These are phyloP conservation scores for Gracilaria vermiculophylla DNA, from an alignment of 23 red algal genomes.

Conservation along the genomic window DNA sequence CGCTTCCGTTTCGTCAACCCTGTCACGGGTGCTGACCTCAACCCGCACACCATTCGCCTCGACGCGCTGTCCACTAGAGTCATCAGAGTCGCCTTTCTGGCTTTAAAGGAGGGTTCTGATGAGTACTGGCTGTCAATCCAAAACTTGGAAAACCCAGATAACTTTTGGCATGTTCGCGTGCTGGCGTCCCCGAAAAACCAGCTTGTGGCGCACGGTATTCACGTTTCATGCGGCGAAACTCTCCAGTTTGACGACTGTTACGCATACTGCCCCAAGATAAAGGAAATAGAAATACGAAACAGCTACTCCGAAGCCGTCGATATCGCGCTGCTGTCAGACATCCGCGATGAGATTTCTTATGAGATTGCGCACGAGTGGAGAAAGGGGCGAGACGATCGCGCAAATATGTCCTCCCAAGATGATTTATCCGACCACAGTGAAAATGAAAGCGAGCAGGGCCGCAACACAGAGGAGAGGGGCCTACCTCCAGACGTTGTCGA, in stretches of 20 bases:
- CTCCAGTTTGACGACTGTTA: conserved; percentile 36
- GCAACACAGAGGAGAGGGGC: background rate
- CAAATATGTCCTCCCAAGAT: background rate
- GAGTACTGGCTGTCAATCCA: conserved; percentile 18
- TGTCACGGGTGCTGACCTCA: background rate
- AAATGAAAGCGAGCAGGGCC: background rate
- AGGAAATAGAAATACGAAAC: background rate
- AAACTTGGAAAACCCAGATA: conserved; percentile 4
- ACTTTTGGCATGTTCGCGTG: conserved; percentile 15
- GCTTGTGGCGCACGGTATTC: background rate
- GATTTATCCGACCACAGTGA: background rate
- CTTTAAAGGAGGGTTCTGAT: background rate
- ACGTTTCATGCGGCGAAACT: conserved; percentile 10
- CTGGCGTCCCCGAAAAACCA: background rate
- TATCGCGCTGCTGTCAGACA: background rate
- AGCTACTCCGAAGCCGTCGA: background rate
- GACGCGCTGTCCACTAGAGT: background rate
- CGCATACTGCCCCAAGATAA: background rate
- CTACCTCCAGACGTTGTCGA: background rate
- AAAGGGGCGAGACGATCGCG: background rate
- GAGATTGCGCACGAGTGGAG: background rate
- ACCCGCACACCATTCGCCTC: background rate
- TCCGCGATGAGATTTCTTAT: conserved; percentile 1
- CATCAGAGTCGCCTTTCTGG: conserved; percentile 4
- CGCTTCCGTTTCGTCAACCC: conserved; percentile 2